Conservation (phyloP, 1,139 yeast species). For the Fermentozyma sake region DNA sequence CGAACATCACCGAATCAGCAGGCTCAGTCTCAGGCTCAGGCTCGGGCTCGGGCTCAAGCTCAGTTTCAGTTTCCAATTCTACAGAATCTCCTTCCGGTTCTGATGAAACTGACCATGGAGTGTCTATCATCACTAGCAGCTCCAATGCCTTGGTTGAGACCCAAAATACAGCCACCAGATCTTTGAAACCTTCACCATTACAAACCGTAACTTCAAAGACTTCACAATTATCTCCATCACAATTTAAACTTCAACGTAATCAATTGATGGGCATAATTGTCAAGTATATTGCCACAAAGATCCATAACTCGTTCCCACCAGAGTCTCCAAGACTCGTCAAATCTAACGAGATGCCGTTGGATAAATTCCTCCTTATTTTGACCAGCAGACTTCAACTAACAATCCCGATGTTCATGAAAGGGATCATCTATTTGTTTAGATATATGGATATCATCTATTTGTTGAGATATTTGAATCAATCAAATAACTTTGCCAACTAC, state of each 20-base stretch:
- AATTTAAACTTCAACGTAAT: constrained; percentile 14
- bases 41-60: too few species aligned
- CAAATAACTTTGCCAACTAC: constrained; percentile 35
- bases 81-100: too few species aligned
- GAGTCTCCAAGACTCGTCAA: constrained; percentile 20
- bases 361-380: constrained; percentile 36
- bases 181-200: too few species aligned
- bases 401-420: constrained; percentile 37
- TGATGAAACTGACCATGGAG: too few species aligned
- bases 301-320: constrained; percentile 45
- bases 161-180: too few species aligned
- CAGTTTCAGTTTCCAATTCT: too few species aligned
- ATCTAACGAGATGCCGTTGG: constrained; percentile 36
- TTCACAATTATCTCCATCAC: constrained; percentile 1
- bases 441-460: constrained; percentile 48
- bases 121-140: too few species aligned
- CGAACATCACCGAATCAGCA: too few species aligned
- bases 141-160: too few species aligned
- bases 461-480: constrained; percentile 44
- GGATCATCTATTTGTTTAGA: constrained; percentile 42
- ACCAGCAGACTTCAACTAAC: constrained; percentile 36
- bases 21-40: too few species aligned
- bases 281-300: constrained; percentile 43
- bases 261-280: constrained; percentile 44
- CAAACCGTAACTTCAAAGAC: background rate